Percentiles rank a stretch among this genome's conserved stretches.
These are phyloP conservation scores for Pseudognaphalium luteoalbum DNA, from an alignment of 129 eudicot genomes.

Conservation along the genomic window DNA sequence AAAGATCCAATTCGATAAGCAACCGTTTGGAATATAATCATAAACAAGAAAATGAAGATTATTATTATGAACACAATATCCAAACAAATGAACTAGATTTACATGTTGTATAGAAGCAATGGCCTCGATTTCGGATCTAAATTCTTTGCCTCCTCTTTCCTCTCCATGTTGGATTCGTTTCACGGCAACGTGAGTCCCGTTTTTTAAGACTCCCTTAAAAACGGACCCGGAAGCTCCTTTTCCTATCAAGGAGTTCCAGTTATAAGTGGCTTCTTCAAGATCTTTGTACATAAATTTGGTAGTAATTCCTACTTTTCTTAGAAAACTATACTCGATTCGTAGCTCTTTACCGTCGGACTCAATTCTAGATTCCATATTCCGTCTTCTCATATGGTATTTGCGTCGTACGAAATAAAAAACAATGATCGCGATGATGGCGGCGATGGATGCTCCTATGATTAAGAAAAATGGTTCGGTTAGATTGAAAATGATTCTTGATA, in stretches of 20 bases:
- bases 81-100: constrained; percentile 57
- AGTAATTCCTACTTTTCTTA: constrained; percentile 80
- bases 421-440: constrained; percentile 54
- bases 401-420: constrained; percentile 30
- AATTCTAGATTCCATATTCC: constrained; percentile 36
- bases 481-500: constrained; percentile 42
- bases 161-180: constrained; percentile 62
- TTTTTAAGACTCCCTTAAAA: constrained; percentile 52
- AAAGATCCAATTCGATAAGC: constrained; percentile 67
- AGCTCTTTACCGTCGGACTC: constrained; percentile 67
- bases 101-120: constrained; percentile 81
- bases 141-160: constrained; percentile 63
- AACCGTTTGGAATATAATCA: constrained; percentile 62
- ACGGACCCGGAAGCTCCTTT: constrained; percentile 68
- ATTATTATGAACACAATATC: constrained; percentile 50
- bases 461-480: constrained; percentile 53
- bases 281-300: constrained; percentile 58
- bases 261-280: constrained; percentile 68
- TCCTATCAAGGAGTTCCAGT: constrained; percentile 53
- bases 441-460: constrained; percentile 55
- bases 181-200: constrained; percentile 73
- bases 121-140: constrained; percentile 74
- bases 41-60: constrained; percentile 55
- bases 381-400: constrained; percentile 32
- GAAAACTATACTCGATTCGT: constrained; percentile 73